phyloP scores from a whole-genome alignment of 2,329 filamentous ascomycete species.

The Nemania serpens region DNA sequence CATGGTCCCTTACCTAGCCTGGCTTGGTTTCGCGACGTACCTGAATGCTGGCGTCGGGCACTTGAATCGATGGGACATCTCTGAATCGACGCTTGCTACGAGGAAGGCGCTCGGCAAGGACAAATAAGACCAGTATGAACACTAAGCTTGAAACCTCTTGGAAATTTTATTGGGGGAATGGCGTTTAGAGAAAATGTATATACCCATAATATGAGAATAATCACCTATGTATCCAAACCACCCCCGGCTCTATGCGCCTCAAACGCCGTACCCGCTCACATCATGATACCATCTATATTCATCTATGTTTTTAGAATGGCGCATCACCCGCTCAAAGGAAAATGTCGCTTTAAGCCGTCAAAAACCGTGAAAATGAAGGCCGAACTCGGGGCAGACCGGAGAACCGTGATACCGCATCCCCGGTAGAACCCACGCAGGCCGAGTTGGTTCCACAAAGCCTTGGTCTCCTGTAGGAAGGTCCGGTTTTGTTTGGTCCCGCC shows the following conservation, averaged over 20 bases:
- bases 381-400: slow-evolving; percentile 89
- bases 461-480: slow-evolving; percentile 74
- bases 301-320: slow-evolving; percentile 17
- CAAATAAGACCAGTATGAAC: slow-evolving; percentile 17
- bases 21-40: slow-evolving; percentile 88
- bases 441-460: slow-evolving; percentile 77
- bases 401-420: slow-evolving; percentile 91
- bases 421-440: slow-evolving; percentile 87
- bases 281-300: slow-evolving; percentile 24
- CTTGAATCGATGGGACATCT: slow-evolving; percentile 70
- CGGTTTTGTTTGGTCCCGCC: slow-evolving; percentile 58
- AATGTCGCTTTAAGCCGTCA: slow-evolving; percentile 76
- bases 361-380: slow-evolving; percentile 97
- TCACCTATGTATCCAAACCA: neutral
- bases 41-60: slow-evolving; percentile 71
- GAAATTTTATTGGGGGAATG: slow-evolving; percentile 1
- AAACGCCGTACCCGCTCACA: slow-evolving; percentile 27
- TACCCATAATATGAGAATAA: slow-evolving; percentile 14
- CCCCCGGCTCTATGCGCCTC: slow-evolving; percentile 16
- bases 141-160: neutral
- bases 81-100: slow-evolving; percentile 39
- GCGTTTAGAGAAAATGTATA: slow-evolving; percentile 7
- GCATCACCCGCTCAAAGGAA: slow-evolving; percentile 52
- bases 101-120: slow-evolving; percentile 40
- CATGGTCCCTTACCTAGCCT: slow-evolving; percentile 80